Evolutionary conservation across 2,329 filamentous ascomycete genomes (phyloP).

Genomic region (Helotiales sp.): DNA sequence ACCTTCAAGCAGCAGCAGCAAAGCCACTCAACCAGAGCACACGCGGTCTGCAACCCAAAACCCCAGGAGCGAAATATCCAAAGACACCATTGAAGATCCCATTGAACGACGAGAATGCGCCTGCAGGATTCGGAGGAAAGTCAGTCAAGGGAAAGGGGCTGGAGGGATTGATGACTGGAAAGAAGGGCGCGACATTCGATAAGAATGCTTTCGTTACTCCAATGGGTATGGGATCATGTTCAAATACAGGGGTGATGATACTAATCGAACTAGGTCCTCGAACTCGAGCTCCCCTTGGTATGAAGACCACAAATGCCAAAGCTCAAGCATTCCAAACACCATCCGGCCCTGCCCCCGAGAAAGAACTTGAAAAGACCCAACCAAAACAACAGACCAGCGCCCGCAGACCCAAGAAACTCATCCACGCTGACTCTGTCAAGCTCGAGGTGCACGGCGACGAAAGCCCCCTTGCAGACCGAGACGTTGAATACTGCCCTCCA

Average conservation of each 20-base stretch:
- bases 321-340: conserved; percentile 69
- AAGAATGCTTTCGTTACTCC: conserved; percentile 78
- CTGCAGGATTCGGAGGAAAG: conserved; percentile 61
- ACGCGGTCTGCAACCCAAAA: conserved; percentile 72
- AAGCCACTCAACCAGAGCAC: conserved; percentile 74
- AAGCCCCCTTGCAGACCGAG: conserved; percentile 62
- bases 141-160: conserved; percentile 60
- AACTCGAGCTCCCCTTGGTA: conserved; percentile 80
- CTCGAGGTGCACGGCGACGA: conserved; percentile 65
- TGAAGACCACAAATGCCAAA: conserved; percentile 97
- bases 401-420: conserved; percentile 63
- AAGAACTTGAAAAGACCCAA: conserved; percentile 67
- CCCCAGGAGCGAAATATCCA: conserved; percentile 73
- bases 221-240: conserved; percentile 62
- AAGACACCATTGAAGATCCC: conserved; percentile 83
- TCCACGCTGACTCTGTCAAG: conserved; percentile 60
- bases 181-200: conserved; percentile 56
- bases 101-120: conserved; percentile 86
- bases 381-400: conserved; percentile 59
- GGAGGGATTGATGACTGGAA: conserved; percentile 59
- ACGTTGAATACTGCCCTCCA: conserved; percentile 90
- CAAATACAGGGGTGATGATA: not conserved
- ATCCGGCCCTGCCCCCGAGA: conserved; percentile 63
- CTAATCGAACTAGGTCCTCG: conserved; percentile 49
- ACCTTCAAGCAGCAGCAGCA: conserved; percentile 70